phyloP scores from a whole-genome alignment of 148 eudicot genomes.

The Nepenthes mirabilis region DNA sequence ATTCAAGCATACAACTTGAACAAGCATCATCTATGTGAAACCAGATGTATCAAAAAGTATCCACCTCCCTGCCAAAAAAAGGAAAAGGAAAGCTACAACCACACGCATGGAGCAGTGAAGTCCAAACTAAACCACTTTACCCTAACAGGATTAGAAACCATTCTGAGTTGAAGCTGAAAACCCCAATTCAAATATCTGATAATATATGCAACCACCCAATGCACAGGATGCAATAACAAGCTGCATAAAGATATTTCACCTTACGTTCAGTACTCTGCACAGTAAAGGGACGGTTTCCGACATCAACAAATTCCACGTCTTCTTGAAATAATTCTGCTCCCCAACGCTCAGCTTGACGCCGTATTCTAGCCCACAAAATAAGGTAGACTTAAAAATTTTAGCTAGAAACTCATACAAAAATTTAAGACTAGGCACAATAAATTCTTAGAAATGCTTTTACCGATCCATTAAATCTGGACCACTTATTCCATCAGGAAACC shows the following conservation, averaged over 20 bases:
- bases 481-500: slow-evolving; percentile 95
- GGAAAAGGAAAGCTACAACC: background rate
- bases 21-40: no score
- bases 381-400: slow-evolving; percentile 4
- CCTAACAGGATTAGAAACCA: background rate
- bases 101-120: background rate
- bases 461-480: slow-evolving; percentile 99
- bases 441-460: slow-evolving; percentile 13
- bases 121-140: background rate
- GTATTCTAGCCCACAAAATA: slow-evolving; percentile 44
- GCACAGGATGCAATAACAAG: background rate
- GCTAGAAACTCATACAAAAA: background rate
- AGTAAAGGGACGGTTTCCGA: slow-evolving; percentile 63
- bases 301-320: slow-evolving; percentile 91
- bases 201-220: background rate
- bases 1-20: no score
- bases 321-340: slow-evolving; percentile 92
- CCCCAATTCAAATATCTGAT: background rate
- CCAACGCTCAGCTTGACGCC: slow-evolving; percentile 95
- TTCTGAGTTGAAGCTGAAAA: background rate
- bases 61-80: background rate
- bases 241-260: slow-evolving; percentile 33
- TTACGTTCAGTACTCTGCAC: slow-evolving; percentile 87
- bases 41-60: no score
- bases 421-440: background rate